Percentiles rank a stretch among this genome's conserved stretches.
Evolutionary conservation across 192 early-diverging fungal species (phyloP).

Genomic region (Polychytrium aggregatum): DNA sequence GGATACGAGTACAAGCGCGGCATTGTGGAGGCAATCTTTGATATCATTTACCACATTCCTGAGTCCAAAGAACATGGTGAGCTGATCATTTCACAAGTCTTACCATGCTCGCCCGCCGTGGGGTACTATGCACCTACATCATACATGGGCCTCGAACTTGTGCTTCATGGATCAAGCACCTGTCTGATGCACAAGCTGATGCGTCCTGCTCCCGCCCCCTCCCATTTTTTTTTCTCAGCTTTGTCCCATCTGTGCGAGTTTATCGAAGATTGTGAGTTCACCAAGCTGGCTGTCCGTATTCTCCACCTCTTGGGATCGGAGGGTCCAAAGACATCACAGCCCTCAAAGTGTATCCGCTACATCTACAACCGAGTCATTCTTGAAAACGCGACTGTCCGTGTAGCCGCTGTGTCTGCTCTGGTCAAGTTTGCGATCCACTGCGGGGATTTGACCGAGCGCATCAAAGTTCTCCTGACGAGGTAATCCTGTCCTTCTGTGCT

Average conservation of each 20-base stretch:
- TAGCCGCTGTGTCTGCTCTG: conserved; percentile 90
- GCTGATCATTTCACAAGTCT: neutral
- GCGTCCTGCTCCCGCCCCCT: too few species aligned
- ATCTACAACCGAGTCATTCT: conserved; percentile 99
- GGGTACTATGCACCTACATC: too few species aligned
- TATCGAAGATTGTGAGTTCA: conserved; percentile 99
- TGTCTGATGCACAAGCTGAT: too few species aligned
- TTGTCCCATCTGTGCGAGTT: conserved; percentile 96
- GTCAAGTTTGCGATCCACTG: conserved; percentile 83
- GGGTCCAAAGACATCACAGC: conserved; percentile 82
- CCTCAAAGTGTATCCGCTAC: conserved; percentile 94
- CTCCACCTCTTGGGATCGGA: conserved; percentile 88
- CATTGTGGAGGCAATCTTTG: conserved; percentile 95
- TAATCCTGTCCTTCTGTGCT: conserved; percentile 2
- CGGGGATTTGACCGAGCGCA: conserved; percentile 56
- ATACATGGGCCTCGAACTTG: too few species aligned
- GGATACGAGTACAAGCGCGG: conserved; percentile 95
- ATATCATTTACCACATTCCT: conserved; percentile 85
- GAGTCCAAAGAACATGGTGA: conserved; percentile 84
- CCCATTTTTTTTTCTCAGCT: conserved; percentile 45
- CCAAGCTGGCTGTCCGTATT: conserved; percentile 95
- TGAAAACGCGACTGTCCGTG: conserved; percentile 91
- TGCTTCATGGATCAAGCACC: too few species aligned
- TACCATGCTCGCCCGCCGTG: neutral
- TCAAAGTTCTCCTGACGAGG: conserved; percentile 66